phyloP scores from a whole-genome alignment of 805 yeast genomes.

The Candida ponderosae region DNA sequence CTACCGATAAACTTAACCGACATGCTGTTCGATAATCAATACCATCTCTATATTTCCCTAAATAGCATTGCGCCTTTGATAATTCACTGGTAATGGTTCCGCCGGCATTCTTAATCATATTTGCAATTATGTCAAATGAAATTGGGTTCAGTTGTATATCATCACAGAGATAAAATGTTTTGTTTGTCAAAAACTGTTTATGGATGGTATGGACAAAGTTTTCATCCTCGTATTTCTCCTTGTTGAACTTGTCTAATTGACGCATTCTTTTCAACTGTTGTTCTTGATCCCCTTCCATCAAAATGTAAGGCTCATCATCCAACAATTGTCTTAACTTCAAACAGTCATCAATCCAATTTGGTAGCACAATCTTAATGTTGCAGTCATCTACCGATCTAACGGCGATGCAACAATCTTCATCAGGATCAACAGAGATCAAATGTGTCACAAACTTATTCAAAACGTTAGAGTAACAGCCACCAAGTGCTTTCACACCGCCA shows the following conservation, averaged over 20 bases:
- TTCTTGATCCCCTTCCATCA: constrained; percentile 5
- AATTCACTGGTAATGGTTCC: constrained; percentile 35
- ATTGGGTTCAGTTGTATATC: constrained; percentile 50
- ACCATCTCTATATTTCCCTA: constrained; percentile 61
- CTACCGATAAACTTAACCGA: constrained; percentile 36
- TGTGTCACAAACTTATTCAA: constrained; percentile 75
- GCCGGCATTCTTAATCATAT: constrained; percentile 43
- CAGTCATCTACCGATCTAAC: constrained; percentile 29
- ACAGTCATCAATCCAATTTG: constrained; percentile 77
- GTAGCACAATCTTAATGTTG: constrained; percentile 54
- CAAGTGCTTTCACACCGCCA: constrained; percentile 61
- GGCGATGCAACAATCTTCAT: constrained; percentile 55
- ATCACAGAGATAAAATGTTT: constrained; percentile 39
- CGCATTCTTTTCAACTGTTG: constrained; percentile 6
- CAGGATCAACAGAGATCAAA: constrained; percentile 50
- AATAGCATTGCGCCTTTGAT: constrained; percentile 35
- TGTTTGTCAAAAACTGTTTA: constrained; percentile 30
- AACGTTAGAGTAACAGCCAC: constrained; percentile 61
- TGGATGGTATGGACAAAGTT: constrained; percentile 3
- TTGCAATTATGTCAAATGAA: constrained; percentile 29
- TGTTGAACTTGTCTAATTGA: constrained; percentile 8
- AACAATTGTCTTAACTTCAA: constrained; percentile 42
- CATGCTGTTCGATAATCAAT: constrained; percentile 42
- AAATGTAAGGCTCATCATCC: constrained; percentile 44
- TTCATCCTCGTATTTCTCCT: constrained; percentile 5